These are phyloP conservation scores for Aspergillus ostianus DNA, from an alignment of 495 filamentous ascomycete genomes.

Conservation along the genomic window DNA sequence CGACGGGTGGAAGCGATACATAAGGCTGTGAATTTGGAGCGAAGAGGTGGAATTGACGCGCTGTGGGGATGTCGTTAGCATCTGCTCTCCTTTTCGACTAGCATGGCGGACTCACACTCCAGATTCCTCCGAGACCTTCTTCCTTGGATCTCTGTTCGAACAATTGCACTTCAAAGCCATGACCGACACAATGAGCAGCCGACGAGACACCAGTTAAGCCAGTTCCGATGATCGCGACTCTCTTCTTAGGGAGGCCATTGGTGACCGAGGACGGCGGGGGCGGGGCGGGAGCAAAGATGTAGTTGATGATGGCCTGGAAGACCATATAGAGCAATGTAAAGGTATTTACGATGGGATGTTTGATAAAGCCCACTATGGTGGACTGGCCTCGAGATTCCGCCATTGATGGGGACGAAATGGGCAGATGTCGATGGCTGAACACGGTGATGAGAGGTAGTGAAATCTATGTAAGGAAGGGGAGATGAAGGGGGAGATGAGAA, in stretches of 20 bases:
- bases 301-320: slow-evolving; percentile 63
- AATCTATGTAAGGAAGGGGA: background rate
- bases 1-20: slow-evolving; percentile 87
- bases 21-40: slow-evolving; percentile 79
- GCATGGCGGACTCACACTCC: slow-evolving; percentile 58
- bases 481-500: background rate
- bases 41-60: slow-evolving; percentile 80
- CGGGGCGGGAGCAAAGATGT: slow-evolving; percentile 66
- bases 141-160: slow-evolving; percentile 68
- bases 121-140: slow-evolving; percentile 72
- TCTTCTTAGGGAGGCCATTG: slow-evolving; percentile 49
- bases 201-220: slow-evolving; percentile 80
- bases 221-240: slow-evolving; percentile 79
- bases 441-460: background rate
- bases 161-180: slow-evolving; percentile 79
- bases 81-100: background rate
- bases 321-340: slow-evolving; percentile 63
- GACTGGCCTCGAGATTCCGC: background rate
- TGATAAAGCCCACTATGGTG: slow-evolving; percentile 19
- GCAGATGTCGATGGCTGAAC: too few species aligned
- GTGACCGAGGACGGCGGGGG: slow-evolving; percentile 55
- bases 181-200: slow-evolving; percentile 80
- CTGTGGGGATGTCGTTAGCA: slow-evolving; percentile 30
- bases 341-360: slow-evolving; percentile 35
- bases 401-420: background rate